A percentile compares a stretch with the other conserved stretches of the same genome.
Conservation (phyloP, 352 stramenopile genomes). For the Pelagophyceae sp. region DNA sequence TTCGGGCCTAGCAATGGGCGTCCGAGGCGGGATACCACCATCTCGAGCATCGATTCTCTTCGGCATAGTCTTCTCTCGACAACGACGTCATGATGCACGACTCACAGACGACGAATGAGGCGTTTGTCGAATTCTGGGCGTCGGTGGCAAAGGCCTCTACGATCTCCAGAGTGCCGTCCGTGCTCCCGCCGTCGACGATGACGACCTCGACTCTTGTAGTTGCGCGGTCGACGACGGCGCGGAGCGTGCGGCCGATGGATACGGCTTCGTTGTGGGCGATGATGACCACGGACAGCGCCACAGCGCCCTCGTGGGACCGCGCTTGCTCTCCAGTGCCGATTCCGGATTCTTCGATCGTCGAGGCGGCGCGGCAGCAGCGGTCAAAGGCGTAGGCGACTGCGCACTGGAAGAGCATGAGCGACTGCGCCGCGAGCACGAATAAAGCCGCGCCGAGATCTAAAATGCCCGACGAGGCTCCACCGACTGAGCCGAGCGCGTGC, state of each 20-base stretch:
- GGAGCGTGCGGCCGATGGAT: background rate
- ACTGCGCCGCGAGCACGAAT: background rate
- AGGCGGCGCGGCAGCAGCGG: background rate
- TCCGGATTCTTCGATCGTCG: background rate
- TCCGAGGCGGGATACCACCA: too few relatives aligned
- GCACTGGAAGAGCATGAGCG: background rate
- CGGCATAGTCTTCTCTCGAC: too few relatives aligned
- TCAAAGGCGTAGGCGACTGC: background rate
- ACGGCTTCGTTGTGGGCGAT: background rate
- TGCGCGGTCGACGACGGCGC: background rate
- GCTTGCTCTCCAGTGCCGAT: background rate
- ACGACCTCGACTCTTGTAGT: background rate
- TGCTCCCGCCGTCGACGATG: background rate
- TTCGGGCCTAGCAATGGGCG: too few relatives aligned
- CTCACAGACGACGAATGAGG: background rate
- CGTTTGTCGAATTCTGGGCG: background rate
- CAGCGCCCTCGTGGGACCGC: too few relatives aligned
- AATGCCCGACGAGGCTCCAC: too few relatives aligned
- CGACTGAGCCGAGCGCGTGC: background rate
- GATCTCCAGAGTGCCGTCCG: background rate
- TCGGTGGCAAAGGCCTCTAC: background rate
- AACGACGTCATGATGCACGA: too few relatives aligned
- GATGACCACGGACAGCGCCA: background rate
- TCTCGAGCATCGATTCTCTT: too few relatives aligned
- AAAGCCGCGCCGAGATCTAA: background rate